Conservation (phyloP, 345 rosid genomes). For the Syzygium aromaticum region DNA sequence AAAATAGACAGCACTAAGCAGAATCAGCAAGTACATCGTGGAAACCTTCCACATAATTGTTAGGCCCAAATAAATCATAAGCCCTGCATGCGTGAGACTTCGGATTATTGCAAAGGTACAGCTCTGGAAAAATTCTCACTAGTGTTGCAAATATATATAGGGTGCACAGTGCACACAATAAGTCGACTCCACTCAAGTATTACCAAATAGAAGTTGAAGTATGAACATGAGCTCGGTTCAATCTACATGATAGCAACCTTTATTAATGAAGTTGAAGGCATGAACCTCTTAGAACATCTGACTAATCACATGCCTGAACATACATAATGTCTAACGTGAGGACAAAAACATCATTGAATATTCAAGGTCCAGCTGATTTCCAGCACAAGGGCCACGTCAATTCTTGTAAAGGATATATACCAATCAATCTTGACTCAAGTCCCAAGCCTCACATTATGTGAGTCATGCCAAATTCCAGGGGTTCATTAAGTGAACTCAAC, state of each 20-base stretch:
- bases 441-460: neutral
- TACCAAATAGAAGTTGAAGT: neutral
- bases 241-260: neutral
- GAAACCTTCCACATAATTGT: neutral
- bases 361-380: neutral
- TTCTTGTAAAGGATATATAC: neutral
- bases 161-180: neutral
- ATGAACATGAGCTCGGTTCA: neutral
- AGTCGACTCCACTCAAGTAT: neutral
- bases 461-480: neutral
- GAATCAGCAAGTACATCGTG: neutral
- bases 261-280: neutral
- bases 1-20: neutral
- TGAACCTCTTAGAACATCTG: neutral
- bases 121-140: neutral
- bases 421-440: neutral
- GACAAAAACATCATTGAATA: neutral
- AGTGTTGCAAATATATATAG: neutral
- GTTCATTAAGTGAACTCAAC: neutral
- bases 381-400: neutral
- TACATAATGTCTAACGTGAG: fast-evolving
- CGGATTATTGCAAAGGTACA: neutral
- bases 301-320: neutral
- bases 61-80: neutral
- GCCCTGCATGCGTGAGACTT: fast-evolving